These are phyloP conservation scores for Argentina anserina DNA, from an alignment of 306 rosid genomes.

Conservation along the genomic window DNA sequence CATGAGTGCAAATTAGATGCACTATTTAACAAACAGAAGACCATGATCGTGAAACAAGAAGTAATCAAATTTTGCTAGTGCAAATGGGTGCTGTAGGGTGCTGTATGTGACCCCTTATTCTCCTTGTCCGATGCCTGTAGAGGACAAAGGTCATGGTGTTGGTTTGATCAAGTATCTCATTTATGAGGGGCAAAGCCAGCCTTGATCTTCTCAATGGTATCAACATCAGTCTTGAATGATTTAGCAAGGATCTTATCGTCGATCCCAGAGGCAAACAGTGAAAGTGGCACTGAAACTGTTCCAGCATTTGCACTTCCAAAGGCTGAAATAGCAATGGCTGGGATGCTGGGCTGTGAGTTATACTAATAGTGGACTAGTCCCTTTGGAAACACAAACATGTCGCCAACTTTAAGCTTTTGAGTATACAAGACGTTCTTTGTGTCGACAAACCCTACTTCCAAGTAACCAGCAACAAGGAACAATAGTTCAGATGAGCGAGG, in stretches of 20 bases:
- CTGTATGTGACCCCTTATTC: background rate
- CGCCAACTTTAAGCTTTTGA: slow-evolving; percentile 26
- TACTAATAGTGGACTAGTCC: slow-evolving; percentile 38
- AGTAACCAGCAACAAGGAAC: slow-evolving; percentile 22
- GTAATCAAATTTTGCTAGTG: too few species aligned
- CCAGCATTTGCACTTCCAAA: slow-evolving; percentile 42
- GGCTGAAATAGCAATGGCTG: slow-evolving; percentile 27
- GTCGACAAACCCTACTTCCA: slow-evolving; percentile 35
- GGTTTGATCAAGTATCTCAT: background rate
- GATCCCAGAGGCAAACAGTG: slow-evolving; percentile 21
- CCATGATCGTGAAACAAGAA: background rate
- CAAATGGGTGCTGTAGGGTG: too few species aligned
- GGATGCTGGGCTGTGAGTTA: slow-evolving; percentile 2
- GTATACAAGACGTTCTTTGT: slow-evolving; percentile 17
- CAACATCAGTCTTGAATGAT: slow-evolving; percentile 26
- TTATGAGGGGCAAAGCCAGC: slow-evolving; percentile 6
- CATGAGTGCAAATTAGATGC: background rate
- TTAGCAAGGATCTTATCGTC: slow-evolving; percentile 22
- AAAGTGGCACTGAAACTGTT: slow-evolving; percentile 20
- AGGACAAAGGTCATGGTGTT: background rate
- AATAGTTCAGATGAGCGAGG: slow-evolving; percentile 31
- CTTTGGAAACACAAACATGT: slow-evolving; percentile 36
- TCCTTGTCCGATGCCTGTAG: background rate
- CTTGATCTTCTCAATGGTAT: slow-evolving; percentile 22
- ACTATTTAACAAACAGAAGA: background rate